Evolutionary conservation across 371 early-diverging fungal species (phyloP), one percentile per base, ranked within the genome.

Genomic region (Haplosporangium sp.): DNA sequence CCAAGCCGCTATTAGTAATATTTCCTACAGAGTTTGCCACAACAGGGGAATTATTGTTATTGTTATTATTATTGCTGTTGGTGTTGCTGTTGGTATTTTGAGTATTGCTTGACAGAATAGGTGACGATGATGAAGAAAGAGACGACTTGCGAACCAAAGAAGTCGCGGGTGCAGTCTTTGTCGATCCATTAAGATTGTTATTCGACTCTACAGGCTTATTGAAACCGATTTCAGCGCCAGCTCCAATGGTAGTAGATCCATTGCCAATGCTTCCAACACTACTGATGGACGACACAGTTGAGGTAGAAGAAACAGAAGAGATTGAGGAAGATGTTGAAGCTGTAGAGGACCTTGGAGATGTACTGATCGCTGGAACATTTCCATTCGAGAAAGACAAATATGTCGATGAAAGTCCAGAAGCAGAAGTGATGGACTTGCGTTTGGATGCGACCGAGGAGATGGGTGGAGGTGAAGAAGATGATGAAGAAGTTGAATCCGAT

Each of bases 361-460:
- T n/a, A 0, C 64, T 67, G 6, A 62, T 34, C n/a, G 65, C 42
- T 34, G 39, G 5, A 4, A 53, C 17, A 11, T 27, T 19, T 20
- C 19, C 40, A n/a, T 35, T 58, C 10, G 52, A 10, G 40, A 34
- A 47, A 13, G 65, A 39, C 2, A 48, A 52, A 55, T 27, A 55
- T 37, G 65, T 52, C 1, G 58, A 59, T 2, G 67, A 72, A 2
- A 64, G 61, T 50, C 69, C 52, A 3, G 74, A 63, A 19, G 74
- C 53, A 11, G 53, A n/a, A 34, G 47, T 40, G 9, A 74, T 63
- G 1, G 75, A 69, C 35, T 65, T 68, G 55, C 69, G 65, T 39
- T 74, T 74, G 34, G 61, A 50, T 15, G 62, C 66, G 6, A 57
- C 38, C 11, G 59, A 59, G 65, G 38, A 4, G 70, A 60, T 48